Evolutionary conservation across 768 basidiomycete species (phyloP), one percentile per base, ranked within the genome.

Genomic region (Lepiota venenata): DNA sequence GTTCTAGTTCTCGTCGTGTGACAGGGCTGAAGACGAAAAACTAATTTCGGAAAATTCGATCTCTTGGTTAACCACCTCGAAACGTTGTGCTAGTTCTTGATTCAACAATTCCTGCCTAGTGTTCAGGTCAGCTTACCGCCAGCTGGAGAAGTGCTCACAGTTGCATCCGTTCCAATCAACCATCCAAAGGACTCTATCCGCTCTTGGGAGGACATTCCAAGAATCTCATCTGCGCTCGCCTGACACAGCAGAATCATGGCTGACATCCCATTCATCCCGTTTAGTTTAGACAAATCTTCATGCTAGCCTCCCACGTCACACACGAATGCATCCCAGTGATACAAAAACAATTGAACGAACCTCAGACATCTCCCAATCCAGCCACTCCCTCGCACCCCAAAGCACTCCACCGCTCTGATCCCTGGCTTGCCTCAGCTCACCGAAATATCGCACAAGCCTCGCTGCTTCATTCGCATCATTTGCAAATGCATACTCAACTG

Each of bases 251-350:
- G 76, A 3, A 85, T 67, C n/a, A 79, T 75, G 5, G 89, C 83
- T 1, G 83, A 82, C 63, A 89, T 88, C 5, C 72, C 68, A 55
- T 91, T 91, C 81, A 91, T 83, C 14, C 86, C 84, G 4, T 74
- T 69, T 8, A 81, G 71, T 1, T 66, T 63, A 0, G 81, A 77
- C 45, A 92, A 69, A 58, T 81, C 75, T 22, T 91, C 88, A 35
- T 83, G 81, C 87, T 89, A 63, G 20, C 35, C 48, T 50, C 8
- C 46, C 55, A 55, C 7, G 10, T 8, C 36, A 35, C 36, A 47
- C 7, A 40, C 2, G 2, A 56, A 52, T 36, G 39, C n/a, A 27
- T 38, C 29, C 4, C 46, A 22, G n/a, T 15, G 38, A 14, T 37
- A 50, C 29, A 11, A 52, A n/a, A 42, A 5, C 25, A 25, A 25